Evolutionary conservation across 345 rosid genomes (phyloP), one percentile per base, ranked within the genome.

Genomic region (Hevea brasiliensis): DNA sequence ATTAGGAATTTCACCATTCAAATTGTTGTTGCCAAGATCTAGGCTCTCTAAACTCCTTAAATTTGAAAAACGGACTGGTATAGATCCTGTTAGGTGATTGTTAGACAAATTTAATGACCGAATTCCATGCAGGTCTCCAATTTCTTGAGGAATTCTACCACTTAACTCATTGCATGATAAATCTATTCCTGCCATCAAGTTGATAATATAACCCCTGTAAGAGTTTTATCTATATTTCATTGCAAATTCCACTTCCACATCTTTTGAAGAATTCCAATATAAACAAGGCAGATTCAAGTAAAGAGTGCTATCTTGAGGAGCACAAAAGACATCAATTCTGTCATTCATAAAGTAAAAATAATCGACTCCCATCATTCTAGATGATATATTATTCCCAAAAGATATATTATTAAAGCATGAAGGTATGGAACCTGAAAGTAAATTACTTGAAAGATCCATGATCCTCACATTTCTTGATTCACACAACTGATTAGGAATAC

Each of bases 21-120:
- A 62, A 6, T 37, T 62, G 66, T 62, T 62, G 66, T 37, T 62
- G 3, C 47, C 6, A 40, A 62, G 66, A 37, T 62, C 66, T 45
- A 62, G 26, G 47, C 44, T 62, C 66, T 62, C 66, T 37, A 35
- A 17, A 62, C 0, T 35, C 21, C 20, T 62, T 8, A 62, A 24
- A n/a, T 62, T 62, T n/a, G 66, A 62, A 62, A 62, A 62, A 1
- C 13, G 35, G 8, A 8, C 24, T 8, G 66, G 66, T 37, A 62
- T 37, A 17, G 66, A 21, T 40, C 66, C 66, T 62, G 66, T 4
- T 45, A 62, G 35, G 10, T 37, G 26, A 29, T 62, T 62, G 66
- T 37, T 18, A 18, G 66, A 62, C 1, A 62, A n/a, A 18, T 62
- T 62, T 13, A 62, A 62, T 18, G 66, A 35, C 35, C 47, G 45